Percentiles rank a stretch among this genome's conserved stretches.
phyloP scores from a whole-genome alignment of 345 rosid species.

The Stellera chamaejasme region DNA sequence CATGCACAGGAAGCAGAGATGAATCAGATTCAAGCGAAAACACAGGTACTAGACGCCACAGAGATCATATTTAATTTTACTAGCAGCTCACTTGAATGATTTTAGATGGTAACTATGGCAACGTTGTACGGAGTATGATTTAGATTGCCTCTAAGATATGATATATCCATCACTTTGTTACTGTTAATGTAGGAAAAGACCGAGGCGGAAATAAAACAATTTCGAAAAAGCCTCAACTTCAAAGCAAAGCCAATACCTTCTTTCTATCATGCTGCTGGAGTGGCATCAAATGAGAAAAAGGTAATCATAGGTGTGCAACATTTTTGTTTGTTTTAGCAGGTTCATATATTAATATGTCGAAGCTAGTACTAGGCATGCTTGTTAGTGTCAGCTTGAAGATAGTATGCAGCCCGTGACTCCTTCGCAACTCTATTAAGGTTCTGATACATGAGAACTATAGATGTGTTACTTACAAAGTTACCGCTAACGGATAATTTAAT shows the following conservation, averaged over 20 bases:
- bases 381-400: no score
- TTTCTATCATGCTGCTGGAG: constrained; percentile 39
- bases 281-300: constrained; percentile 38
- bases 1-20: constrained; percentile 65
- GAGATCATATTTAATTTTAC: background rate
- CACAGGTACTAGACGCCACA: constrained; percentile 38
- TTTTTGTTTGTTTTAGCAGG: constrained; percentile 4
- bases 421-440: no score
- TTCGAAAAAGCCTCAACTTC: constrained; percentile 72
- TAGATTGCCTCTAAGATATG: background rate
- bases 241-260: constrained; percentile 90
- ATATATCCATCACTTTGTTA: constrained; percentile 4
- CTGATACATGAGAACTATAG: no score
- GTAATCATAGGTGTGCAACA: constrained; percentile 24
- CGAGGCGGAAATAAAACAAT: constrained; percentile 54
- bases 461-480: no score
- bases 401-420: no score
- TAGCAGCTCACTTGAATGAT: background rate
- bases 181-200: constrained; percentile 44
- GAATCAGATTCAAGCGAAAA: constrained; percentile 54
- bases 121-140: no score
- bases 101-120: background rate
- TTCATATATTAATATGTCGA: no score
- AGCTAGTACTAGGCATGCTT: no score
- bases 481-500: no score